Evolutionary conservation across 345 rosid species (phyloP).

Genomic region (Excoecaria cochinchinensis): DNA sequence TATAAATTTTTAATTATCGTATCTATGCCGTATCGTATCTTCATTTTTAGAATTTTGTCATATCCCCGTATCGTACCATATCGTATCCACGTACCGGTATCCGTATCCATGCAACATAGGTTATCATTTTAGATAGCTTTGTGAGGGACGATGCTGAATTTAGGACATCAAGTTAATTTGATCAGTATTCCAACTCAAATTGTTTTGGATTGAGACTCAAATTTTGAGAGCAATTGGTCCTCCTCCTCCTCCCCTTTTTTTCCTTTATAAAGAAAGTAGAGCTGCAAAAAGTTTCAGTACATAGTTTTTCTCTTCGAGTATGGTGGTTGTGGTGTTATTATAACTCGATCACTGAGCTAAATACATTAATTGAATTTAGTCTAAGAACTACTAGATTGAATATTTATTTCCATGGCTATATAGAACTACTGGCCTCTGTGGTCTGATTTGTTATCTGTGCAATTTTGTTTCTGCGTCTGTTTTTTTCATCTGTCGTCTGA

Average conservation of each 20-base stretch:
- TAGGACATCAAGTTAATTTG: slow-evolving; percentile 45
- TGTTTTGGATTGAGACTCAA: not conserved
- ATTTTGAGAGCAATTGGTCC: too few species aligned
- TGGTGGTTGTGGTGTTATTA: not conserved
- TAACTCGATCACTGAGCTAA: not conserved
- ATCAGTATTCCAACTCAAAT: not conserved
- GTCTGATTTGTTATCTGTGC: too few species aligned
- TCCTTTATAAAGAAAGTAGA: not conserved
- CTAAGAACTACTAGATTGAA: too few species aligned
- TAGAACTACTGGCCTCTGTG: not conserved
- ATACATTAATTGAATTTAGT: not conserved
- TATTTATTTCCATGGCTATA: not conserved
- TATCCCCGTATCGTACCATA: too few species aligned
- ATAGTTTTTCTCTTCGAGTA: not conserved
- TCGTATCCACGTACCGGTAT: too few species aligned
- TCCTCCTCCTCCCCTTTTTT: not conserved
- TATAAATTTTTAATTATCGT: too few species aligned
- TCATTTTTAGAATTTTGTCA: too few species aligned
- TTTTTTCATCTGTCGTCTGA: too few species aligned
- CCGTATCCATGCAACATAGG: too few species aligned
- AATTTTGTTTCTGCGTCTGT: too few species aligned
- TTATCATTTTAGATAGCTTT: too few species aligned
- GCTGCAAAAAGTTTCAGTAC: not conserved
- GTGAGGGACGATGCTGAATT: slow-evolving; percentile 75
- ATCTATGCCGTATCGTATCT: too few species aligned